phyloP scores from a whole-genome alignment of 2,329 filamentous ascomycete genomes.

The Hymenoscyphus occultus region DNA sequence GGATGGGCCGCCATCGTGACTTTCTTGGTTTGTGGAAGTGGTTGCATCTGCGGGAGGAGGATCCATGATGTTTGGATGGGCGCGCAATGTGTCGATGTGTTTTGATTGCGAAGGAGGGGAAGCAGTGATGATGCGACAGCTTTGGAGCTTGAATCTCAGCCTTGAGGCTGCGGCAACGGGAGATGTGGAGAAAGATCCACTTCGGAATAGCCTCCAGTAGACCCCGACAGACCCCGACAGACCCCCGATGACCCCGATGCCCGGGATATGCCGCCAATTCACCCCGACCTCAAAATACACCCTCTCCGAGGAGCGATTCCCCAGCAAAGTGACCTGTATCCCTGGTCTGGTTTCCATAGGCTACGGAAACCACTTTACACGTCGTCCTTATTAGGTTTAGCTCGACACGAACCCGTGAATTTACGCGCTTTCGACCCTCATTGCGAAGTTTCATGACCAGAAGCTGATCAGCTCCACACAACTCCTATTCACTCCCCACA shows the following conservation, averaged over 20 bases:
- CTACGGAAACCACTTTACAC: constrained; percentile 27
- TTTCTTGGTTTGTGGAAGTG: constrained; percentile 16
- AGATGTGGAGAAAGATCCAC: too few relatives aligned
- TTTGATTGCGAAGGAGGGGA: not conserved
- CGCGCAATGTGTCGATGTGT: not conserved
- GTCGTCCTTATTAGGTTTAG: constrained; percentile 6
- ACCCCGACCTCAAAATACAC: too few relatives aligned
- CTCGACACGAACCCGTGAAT: constrained; percentile 7
- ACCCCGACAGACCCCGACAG: too few relatives aligned
- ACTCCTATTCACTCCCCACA: constrained; percentile 1
- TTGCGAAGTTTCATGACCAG: constrained; percentile 8
- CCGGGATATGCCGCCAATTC: too few relatives aligned
- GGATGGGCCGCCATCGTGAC: constrained; percentile 27
- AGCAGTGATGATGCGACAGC: constrained; percentile 5
- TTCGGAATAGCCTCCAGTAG: too few relatives aligned
- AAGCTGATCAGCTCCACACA: not conserved
- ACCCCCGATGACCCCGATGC: too few relatives aligned
- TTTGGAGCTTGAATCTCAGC: constrained; percentile 10
- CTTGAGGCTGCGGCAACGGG: constrained; percentile 9
- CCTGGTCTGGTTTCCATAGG: too few relatives aligned
- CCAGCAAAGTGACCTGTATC: too few relatives aligned
- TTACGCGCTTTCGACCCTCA: constrained; percentile 15
- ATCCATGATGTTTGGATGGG: constrained; percentile 35
- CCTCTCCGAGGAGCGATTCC: too few relatives aligned
- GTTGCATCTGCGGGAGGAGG: constrained; percentile 33